These are phyloP conservation scores for Pichia sp. DNA, from an alignment of 1,139 yeast species.

Conservation along the genomic window DNA sequence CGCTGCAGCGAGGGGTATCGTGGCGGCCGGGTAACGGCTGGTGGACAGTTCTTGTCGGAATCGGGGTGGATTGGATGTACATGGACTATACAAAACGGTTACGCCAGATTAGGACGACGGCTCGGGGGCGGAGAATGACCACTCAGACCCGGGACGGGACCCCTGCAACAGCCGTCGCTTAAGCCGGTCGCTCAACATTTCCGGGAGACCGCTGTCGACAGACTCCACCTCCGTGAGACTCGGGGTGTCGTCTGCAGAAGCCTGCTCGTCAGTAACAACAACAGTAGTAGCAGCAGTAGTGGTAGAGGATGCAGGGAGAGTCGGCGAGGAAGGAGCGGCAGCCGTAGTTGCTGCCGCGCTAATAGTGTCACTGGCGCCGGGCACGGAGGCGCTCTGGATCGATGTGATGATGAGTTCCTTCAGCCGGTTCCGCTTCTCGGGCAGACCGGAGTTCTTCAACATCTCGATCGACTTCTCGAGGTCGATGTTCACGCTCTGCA, in stretches of 20 bases:
- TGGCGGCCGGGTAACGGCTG: no score
- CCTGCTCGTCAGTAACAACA: neutral
- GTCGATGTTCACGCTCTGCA: conserved; percentile 42
- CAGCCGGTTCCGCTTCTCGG: conserved; percentile 34
- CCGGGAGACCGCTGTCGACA: conserved; percentile 9
- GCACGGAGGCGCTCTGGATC: conserved; percentile 12
- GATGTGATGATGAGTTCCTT: conserved; percentile 19
- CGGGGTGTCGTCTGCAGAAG: neutral
- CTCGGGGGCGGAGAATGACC: neutral
- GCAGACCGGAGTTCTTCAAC: conserved; percentile 69
- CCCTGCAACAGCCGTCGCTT: conserved; percentile 26
- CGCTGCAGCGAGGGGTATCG: no score
- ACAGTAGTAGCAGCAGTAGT: neutral
- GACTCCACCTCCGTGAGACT: neutral
- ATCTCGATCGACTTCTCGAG: conserved; percentile 74
- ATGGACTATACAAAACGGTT: no score
- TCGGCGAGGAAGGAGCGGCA: neutral
- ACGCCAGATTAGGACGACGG: neutral
- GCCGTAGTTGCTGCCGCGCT: neutral
- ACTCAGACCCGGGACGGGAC: conserved; percentile 13
- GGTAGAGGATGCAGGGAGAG: no score
- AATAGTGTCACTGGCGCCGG: no score
- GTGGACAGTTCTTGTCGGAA: no score
- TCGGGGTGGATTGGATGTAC: no score
- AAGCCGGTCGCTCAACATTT: conserved; percentile 30